These are phyloP conservation scores for Boletus sp. DNA, from an alignment of 1,284 basidiomycete genomes.

Conservation along the genomic window DNA sequence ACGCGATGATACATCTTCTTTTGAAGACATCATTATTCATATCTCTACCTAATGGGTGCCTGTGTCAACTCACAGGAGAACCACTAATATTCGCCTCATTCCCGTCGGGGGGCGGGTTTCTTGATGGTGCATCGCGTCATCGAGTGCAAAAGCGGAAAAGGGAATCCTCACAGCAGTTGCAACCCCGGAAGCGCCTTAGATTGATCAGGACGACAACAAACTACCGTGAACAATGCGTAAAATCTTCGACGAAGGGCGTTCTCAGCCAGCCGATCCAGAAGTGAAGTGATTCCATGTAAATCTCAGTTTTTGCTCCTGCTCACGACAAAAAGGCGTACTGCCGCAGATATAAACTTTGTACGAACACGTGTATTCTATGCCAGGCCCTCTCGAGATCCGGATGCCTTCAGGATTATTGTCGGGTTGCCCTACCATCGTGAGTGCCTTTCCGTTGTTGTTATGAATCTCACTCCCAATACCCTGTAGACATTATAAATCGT, in stretches of 20 bases:
- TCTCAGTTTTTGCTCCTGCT: slow-evolving; percentile 13
- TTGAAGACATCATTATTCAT: slow-evolving; percentile 69
- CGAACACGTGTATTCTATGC: slow-evolving; percentile 68
- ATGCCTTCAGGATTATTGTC: slow-evolving; percentile 45
- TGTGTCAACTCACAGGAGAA: slow-evolving; percentile 74
- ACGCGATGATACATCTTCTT: slow-evolving; percentile 71
- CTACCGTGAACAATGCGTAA: slow-evolving; percentile 4
- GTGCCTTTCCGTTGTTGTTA: slow-evolving; percentile 18
- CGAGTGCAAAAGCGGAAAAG: slow-evolving; percentile 26
- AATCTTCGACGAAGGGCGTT: slow-evolving; percentile 4
- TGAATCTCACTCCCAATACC: slow-evolving; percentile 6
- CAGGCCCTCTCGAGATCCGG: slow-evolving; percentile 48
- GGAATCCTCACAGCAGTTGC: slow-evolving; percentile 14
- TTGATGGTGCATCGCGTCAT: slow-evolving; percentile 10
- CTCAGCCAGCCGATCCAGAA: slow-evolving; percentile 21
- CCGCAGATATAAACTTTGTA: slow-evolving; percentile 53
- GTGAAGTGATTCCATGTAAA: slow-evolving; percentile 10
- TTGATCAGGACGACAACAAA: slow-evolving; percentile 7
- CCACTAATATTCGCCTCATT: slow-evolving; percentile 51
- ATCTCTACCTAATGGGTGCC: slow-evolving; percentile 72
- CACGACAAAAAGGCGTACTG: slow-evolving; percentile 37
- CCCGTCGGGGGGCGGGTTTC: slow-evolving; percentile 17
- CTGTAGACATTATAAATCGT: slow-evolving; percentile 59
- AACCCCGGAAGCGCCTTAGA: slow-evolving; percentile 28
- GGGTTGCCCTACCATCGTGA: slow-evolving; percentile 70